Percentiles rank a stretch among this genome's conserved stretches.
These are phyloP conservation scores for Colletotrichum aenigma DNA, from an alignment of 2,329 filamentous ascomycete species.

Conservation along the genomic window DNA sequence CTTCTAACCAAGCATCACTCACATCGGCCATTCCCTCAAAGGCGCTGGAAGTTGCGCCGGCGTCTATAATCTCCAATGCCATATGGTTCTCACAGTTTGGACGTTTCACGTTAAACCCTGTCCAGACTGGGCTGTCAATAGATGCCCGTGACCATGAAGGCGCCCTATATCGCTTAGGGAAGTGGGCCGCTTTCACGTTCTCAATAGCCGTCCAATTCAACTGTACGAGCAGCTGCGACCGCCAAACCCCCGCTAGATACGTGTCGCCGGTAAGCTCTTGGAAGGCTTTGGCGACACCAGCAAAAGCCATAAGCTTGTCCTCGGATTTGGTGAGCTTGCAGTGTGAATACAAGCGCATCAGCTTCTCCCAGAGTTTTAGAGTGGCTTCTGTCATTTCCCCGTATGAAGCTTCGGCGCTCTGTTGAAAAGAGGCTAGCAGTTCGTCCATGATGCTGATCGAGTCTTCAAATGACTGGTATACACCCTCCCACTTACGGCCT, in stretches of 20 bases:
- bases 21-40: neutral
- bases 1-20: neutral
- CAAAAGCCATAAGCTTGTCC: neutral
- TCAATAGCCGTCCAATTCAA: neutral
- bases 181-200: no score
- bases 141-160: neutral
- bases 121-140: neutral
- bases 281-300: neutral
- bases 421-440: neutral
- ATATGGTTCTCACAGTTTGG: rapidly evolving
- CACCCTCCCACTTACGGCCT: neutral
- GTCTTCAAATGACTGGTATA: rapidly evolving
- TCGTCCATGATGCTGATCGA: neutral
- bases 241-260: neutral
- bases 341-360: neutral
- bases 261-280: neutral
- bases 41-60: neutral
- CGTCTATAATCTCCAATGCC: neutral
- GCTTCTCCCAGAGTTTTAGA: neutral
- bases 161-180: neutral
- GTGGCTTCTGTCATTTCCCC: neutral
- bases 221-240: neutral
- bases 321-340: neutral
- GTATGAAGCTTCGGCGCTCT: neutral
- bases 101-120: rapidly evolving